Conservation (phyloP, 2,329 filamentous ascomycete species). For the Botrytis hyacinthi region DNA sequence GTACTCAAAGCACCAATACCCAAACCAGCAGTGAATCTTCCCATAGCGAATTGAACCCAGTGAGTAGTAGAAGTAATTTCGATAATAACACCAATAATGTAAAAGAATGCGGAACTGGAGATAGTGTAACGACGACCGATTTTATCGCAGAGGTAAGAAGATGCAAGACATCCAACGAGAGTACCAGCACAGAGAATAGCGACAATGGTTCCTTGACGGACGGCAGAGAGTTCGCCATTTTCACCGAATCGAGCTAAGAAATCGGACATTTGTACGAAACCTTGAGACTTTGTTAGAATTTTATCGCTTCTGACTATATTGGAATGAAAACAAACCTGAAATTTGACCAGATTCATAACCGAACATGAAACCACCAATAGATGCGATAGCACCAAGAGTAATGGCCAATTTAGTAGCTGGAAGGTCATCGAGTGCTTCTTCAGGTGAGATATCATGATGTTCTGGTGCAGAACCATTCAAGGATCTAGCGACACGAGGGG, state of each 20-base stretch:
- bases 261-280: slow-evolving; percentile 60
- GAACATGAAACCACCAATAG: slow-evolving; percentile 57
- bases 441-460: slow-evolving; percentile 11
- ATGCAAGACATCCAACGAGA: slow-evolving; percentile 54
- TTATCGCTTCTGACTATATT: not conserved
- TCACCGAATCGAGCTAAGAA: slow-evolving; percentile 55
- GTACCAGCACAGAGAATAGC: slow-evolving; percentile 61
- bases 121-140: slow-evolving; percentile 63
- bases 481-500: slow-evolving; percentile 18
- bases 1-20: slow-evolving; percentile 65
- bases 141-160: slow-evolving; percentile 60
- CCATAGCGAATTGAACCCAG: slow-evolving; percentile 66
- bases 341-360: slow-evolving; percentile 45
- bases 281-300: slow-evolving; percentile 45
- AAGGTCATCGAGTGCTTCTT: slow-evolving; percentile 18
- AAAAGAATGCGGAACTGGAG: slow-evolving; percentile 56
- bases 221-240: slow-evolving; percentile 51
- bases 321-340: slow-evolving; percentile 44
- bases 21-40: slow-evolving; percentile 63
- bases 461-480: not conserved
- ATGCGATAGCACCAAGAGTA: slow-evolving; percentile 51
- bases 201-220: slow-evolving; percentile 59
- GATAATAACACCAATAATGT: slow-evolving; percentile 62
- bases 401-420: slow-evolving; percentile 44
- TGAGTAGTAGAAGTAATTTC: slow-evolving; percentile 55